These are phyloP conservation scores for Uromyces viciae-fabae DNA, from an alignment of 1,284 basidiomycete genomes.

Conservation along the genomic window DNA sequence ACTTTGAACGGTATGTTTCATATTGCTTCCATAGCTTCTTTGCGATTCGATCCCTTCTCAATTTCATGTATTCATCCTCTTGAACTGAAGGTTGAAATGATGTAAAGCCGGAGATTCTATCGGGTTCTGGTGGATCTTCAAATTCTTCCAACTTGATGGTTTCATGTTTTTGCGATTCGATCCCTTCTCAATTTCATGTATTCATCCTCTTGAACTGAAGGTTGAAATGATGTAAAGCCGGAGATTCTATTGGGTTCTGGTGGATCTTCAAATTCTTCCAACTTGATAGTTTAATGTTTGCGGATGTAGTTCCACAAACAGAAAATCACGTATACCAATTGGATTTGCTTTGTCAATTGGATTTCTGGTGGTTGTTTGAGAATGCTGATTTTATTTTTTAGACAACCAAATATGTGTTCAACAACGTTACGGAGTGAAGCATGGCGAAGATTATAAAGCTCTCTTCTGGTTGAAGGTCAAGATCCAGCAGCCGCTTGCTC, in stretches of 20 bases:
- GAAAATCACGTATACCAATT: neutral
- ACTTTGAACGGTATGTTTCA: no score
- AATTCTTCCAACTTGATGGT: no score
- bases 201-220: no score
- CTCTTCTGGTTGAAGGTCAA: neutral
- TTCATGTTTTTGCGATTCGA: neutral
- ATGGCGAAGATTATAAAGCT: neutral
- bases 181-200: neutral
- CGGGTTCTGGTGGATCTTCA: no score
- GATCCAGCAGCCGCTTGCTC: slow-evolving; percentile 52
- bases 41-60: neutral
- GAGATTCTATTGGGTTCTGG: neutral
- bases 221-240: neutral
- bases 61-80: neutral
- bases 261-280: neutral
- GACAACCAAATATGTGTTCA: neutral
- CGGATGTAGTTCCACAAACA: neutral
- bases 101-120: no score
- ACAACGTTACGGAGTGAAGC: neutral
- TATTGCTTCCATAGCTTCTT: neutral
- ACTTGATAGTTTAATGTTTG: neutral
- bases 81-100: neutral
- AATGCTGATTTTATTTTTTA: neutral
- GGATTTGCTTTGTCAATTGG: neutral
- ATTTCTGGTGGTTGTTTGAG: neutral